Base-by-base conservation (phyloP, 805 yeast genomes). In the Cyberlindnera samutprakarnensis region DNA sequence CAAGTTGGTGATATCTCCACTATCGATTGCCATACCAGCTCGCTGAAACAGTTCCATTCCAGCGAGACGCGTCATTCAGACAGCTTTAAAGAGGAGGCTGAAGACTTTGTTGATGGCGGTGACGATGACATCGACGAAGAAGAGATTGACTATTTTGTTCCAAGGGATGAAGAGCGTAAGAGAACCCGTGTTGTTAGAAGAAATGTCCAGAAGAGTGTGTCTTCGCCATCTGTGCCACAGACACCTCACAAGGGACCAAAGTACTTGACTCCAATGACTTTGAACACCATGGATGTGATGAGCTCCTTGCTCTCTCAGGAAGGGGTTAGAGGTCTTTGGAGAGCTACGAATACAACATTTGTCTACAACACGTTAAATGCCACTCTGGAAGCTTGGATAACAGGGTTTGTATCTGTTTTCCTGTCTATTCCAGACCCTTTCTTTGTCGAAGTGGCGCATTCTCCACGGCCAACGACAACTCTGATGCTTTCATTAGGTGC, bases 341-440 rank as follows among this genome's bases (percentile, higher is more conserved):
- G 84, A 47, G 85, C 87, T 9, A 69, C 77, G 25, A 80, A 83
- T 51, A 80, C 95, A 3, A 69, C 94, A 0, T 90, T 87, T 47
- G 65, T 92, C 14, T 70, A 81, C 51, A 79, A 72, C 33, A 81
- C 94, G 0, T 62, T 86, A 14, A 72, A 79, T 2, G 73, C 76
- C 30, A 81, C 95, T 0, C 60, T 87, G 28, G 90, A 84, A 49
- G 85, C 95, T 1, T 88, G 97, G 96, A 66, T 87, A 29, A 81
- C 94, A 0, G 96, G 96, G 4, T 73, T 88, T 41, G 52, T 87
- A 7, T 78, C 95, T 5, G 92, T 96, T 2, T 60, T 84, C 28
- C 55, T 83, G 32, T 79, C 82, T 14, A 73, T 86, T 19, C 95
- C 96, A 0, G 96, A 88, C 52, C 96, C 96, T 3, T 75, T 77